phyloP scores from a whole-genome alignment of 208 protist species.

The Porcisia deanei region DNA sequence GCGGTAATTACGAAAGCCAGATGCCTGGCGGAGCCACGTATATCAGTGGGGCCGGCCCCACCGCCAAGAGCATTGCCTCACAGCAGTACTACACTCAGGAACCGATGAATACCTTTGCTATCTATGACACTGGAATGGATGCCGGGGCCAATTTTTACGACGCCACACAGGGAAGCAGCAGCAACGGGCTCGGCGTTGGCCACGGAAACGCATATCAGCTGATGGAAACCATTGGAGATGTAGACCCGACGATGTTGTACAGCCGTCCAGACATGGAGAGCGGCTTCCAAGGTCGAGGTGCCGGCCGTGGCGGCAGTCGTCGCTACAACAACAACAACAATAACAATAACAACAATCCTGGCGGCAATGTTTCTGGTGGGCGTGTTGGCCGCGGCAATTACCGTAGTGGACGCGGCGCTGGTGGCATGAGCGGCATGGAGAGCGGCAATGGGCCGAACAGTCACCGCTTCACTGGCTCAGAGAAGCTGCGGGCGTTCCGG shows the following conservation, averaged over 20 bases:
- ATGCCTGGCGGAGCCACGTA: conserved; percentile 18
- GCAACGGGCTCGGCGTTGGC: conserved; percentile 7
- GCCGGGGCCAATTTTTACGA: conserved; percentile 28
- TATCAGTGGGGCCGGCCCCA: conserved; percentile 14
- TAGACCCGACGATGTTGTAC: conserved; percentile 26
- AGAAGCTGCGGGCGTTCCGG: conserved; percentile 72
- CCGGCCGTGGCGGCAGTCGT: conserved; percentile 21
- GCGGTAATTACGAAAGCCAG: conserved; percentile 17
- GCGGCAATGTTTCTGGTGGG: not conserved
- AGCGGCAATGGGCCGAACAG: conserved; percentile 26
- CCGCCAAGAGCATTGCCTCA: conserved; percentile 51
- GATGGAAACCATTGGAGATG: conserved; percentile 20
- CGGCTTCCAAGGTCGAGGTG: conserved; percentile 20
- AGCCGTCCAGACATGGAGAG: conserved; percentile 15
- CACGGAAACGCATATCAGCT: conserved; percentile 31
- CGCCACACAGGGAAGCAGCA: conserved; percentile 22
- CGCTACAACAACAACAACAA: conserved; percentile 30
- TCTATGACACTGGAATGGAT: conserved; percentile 36
- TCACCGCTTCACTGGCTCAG: conserved; percentile 53
- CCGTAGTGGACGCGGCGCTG: conserved; percentile 26
- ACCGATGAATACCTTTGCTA: conserved; percentile 66
- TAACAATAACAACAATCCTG: conserved; percentile 18
- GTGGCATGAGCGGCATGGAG: conserved; percentile 35
- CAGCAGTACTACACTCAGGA: conserved; percentile 92
- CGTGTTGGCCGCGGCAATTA: conserved; percentile 20